A percentile compares a stretch with the other conserved stretches of the same genome.
These are phyloP conservation scores for Dryas octopetala DNA, from an alignment of 306 rosid genomes.

Conservation along the genomic window DNA sequence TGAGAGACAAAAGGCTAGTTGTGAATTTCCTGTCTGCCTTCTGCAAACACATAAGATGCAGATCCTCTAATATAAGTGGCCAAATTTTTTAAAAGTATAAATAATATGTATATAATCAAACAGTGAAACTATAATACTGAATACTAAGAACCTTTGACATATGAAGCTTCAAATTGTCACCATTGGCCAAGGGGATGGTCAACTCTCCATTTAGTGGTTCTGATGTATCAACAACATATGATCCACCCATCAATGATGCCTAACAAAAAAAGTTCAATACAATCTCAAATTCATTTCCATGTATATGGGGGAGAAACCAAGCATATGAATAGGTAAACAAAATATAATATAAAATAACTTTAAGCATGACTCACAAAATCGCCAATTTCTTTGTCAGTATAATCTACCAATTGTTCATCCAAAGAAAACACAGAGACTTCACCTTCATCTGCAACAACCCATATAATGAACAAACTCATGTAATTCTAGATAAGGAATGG, in stretches of 20 bases:
- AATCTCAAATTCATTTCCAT: slow-evolving; percentile 6
- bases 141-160: slow-evolving; percentile 62
- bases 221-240: slow-evolving; percentile 53
- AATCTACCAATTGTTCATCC: slow-evolving; percentile 58
- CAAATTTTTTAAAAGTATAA: neutral
- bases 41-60: slow-evolving; percentile 40
- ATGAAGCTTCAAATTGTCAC: slow-evolving; percentile 52
- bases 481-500: neutral
- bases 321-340: slow-evolving; percentile 14
- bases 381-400: slow-evolving; percentile 54
- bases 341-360: slow-evolving; percentile 1
- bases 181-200: slow-evolving; percentile 59
- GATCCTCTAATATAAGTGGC: neutral
- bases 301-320: slow-evolving; percentile 20
- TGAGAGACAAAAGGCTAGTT: slow-evolving; percentile 51
- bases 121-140: neutral
- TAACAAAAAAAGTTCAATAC: slow-evolving; percentile 18
- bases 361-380: slow-evolving; percentile 65
- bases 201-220: slow-evolving; percentile 72
- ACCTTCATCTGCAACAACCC: slow-evolving; percentile 54
- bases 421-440: slow-evolving; percentile 65
- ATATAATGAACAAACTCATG: slow-evolving; percentile 3
- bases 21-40: slow-evolving; percentile 61
- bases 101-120: neutral
- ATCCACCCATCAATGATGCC: slow-evolving; percentile 91